Evolutionary conservation across 1,139 yeast species (phyloP), one percentile per base, ranked within the genome.

Genomic region (Keqinozyma sinolaborantium): DNA sequence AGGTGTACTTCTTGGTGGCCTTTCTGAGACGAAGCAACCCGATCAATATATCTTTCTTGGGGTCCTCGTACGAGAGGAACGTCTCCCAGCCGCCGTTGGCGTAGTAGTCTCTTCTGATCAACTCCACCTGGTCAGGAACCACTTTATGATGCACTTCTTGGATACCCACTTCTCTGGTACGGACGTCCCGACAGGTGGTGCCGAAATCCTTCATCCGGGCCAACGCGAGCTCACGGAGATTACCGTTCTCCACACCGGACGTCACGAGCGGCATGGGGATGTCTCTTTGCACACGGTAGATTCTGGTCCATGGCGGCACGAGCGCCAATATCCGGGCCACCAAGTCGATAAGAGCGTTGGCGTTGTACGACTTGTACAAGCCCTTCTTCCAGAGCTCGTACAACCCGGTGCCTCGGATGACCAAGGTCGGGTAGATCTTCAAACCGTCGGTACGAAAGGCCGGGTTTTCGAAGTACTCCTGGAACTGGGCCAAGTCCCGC

Each of bases 71-170:
- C 20, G 95, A 82, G 42, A 92, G 64, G 53, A 92, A 92, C 0
- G 99, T 92, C 62, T 92, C 97, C 99, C 99, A 92, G 21, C 99
- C 98, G 24, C 95, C 98, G 51, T 92, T 92, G 28, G 99, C 99
- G 42, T 83, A 83, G 60, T 92, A 92, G 55, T 92, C 99, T 52
- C 99, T 78, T 54, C 99, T 78, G 35, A 92, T 86, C 34, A 92
- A 66, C 60, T 92, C 99, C 12, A 92, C 96, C 58, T 92, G 97
- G 53, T 94, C 97, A 0, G 99, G 99, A 26, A 85, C 85, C 18
- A 94, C 95, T 57, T 90, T 90, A 57, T 90, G 95, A 56, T 92
- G 98, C 3, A 92, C 97, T 56, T 92, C 98, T 60, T 92, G 97
- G 38, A 92, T 92, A 40, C 99, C 99, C 19, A 94, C 99, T 62